Evolutionary conservation across 176 grass and related monocot genomes (phyloP), one percentile per base, ranked within the genome.

Genomic region (Oryza nivara): DNA sequence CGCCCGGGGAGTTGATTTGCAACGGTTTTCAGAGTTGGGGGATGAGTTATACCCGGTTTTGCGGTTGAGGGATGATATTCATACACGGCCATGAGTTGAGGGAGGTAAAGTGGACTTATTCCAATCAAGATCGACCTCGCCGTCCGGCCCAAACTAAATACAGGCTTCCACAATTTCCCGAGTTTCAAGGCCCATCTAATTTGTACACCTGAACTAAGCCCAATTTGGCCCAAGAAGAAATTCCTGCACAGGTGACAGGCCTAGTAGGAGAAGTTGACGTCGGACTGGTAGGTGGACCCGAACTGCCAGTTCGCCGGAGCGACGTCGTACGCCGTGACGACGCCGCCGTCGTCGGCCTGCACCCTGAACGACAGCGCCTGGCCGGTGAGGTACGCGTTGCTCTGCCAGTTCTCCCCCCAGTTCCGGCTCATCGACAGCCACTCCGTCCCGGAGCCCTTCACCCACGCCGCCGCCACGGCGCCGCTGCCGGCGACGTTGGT

Each of bases 371-470:
- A 91, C 20, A 94, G 77, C 72, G 47, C 58, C 67, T 94, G 68
- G 0, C 84, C 87, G 22, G 82, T 87, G 61, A 94, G 60, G 73
- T 92, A 73, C 3, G 89, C 75, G n/a, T 75, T 65, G 46, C 72
- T 89, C 52, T 94, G 92, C 92, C 92, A 94, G 75, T 89, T 89
- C 5, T 49, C 58, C 1, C 92, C 89, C 92, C 92, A 94, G 76
- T 87, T 94, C 54, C 89, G 81, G 25, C 86, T 86, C 92, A 91
- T 94, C 1, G 70, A 0, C 56, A 89, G n/a, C 89, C 89, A 94
- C 16, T 89, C 61, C 0, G 89, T 87, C 2, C 9, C 43, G 9
- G 63, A 22, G 0, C 89, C 92, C 61, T 72, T 94, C 12, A 94
- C 20, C 80, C 60, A 92, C 60, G 67, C 79, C 4, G 82, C 79